Conservation (phyloP, 805 yeast species). For the Pichia pseudocactophila region DNA sequence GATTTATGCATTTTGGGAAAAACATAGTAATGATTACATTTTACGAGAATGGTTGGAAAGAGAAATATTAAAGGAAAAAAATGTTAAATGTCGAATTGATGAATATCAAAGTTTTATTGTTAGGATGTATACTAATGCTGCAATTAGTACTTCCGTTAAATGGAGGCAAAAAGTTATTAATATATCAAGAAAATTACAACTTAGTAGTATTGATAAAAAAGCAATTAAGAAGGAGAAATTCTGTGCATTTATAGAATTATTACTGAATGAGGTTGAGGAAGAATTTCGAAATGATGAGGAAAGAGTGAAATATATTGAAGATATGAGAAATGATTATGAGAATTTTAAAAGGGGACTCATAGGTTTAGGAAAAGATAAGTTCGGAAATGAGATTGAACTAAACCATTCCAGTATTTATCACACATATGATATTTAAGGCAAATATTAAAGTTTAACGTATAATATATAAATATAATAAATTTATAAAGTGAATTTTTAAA, state of each 20-base stretch:
- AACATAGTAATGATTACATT: constrained; percentile 12
- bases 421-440: too few species aligned
- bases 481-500: not conserved
- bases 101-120: constrained; percentile 11
- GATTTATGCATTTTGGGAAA: constrained; percentile 23
- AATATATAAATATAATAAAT: too few species aligned
- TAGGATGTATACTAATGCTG: constrained; percentile 7
- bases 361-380: constrained; percentile 1
- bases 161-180: constrained; percentile 6
- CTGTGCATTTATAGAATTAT: constrained; percentile 12
- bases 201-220: constrained; percentile 5
- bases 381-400: not conserved
- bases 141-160: constrained; percentile 10
- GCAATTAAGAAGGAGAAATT: constrained; percentile 10
- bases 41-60: constrained; percentile 11
- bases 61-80: not conserved
- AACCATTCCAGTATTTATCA: too few species aligned
- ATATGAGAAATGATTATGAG: not conserved
- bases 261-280: constrained; percentile 14
- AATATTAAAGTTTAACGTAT: too few species aligned
- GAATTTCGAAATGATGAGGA: constrained; percentile 1
- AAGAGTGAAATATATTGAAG: constrained; percentile 2
- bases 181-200: constrained; percentile 10
- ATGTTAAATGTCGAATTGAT: constrained; percentile 1
- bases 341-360: not conserved